These are phyloP conservation scores for Metarhizium robertsii DNA, from an alignment of 2,329 filamentous ascomycete species.

Conservation along the genomic window DNA sequence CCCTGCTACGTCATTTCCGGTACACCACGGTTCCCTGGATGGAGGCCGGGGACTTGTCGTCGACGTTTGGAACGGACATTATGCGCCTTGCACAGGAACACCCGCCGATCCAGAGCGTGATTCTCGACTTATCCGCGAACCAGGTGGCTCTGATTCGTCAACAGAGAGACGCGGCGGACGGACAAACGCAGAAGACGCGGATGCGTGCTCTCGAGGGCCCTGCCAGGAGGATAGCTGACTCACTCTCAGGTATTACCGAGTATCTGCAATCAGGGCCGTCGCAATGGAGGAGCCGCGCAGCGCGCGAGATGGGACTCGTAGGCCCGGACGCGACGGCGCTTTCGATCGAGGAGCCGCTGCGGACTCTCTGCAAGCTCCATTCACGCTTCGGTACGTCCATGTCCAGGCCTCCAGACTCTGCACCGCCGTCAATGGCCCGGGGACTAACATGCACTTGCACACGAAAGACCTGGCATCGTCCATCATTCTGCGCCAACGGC, in stretches of 20 bases:
- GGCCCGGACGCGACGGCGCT: not conserved
- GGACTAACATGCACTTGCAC: not conserved
- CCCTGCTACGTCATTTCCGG: conserved; percentile 11
- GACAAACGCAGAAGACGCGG: not conserved
- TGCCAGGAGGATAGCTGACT: conserved; percentile 1
- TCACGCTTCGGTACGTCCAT: conserved; percentile 10
- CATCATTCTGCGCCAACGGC: conserved; percentile 4
- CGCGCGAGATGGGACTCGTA: not conserved
- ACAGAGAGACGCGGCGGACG: not conserved
- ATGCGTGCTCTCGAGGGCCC: not conserved
- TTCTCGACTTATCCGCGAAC: conserved; percentile 6
- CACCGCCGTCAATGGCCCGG: not conserved
- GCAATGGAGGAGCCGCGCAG: conserved; percentile 5
- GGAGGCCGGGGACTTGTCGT: conserved; percentile 10
- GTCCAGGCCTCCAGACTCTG: not conserved
- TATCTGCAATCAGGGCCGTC: conserved; percentile 4
- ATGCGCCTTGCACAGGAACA: conserved; percentile 10
- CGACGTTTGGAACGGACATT: conserved; percentile 8
- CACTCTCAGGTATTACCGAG: conserved; percentile 2
- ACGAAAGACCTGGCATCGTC: conserved; percentile 10
- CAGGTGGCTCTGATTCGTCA: conserved; percentile 5
- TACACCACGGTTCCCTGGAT: conserved; percentile 14
- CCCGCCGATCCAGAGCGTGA: not conserved
- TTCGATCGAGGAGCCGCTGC: conserved; percentile 7
- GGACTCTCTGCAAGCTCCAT: conserved; percentile 8